These are phyloP conservation scores for Alnus rubra DNA, from an alignment of 306 rosid genomes.

Conservation along the genomic window DNA sequence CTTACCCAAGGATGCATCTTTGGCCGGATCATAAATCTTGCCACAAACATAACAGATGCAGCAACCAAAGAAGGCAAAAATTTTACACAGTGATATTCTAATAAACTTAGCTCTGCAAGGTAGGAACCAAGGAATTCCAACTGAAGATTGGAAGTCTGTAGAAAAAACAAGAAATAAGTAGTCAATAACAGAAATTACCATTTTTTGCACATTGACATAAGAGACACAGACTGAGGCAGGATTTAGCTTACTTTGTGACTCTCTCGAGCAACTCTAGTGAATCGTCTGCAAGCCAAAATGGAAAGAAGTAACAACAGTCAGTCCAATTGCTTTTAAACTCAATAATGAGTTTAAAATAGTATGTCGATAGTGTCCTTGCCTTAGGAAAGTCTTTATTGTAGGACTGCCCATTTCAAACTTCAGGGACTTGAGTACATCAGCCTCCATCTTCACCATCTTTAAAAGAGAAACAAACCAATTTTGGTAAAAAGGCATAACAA, in stretches of 20 bases:
- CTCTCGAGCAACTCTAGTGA: conserved; percentile 53
- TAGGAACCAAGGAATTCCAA: conserved; percentile 76
- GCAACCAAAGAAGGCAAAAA: conserved; percentile 90
- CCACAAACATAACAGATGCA: conserved; percentile 68
- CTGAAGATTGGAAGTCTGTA: conserved; percentile 57
- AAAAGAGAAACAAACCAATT: not conserved
- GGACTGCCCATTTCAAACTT: conserved; percentile 88
- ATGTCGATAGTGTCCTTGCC: conserved; percentile 41
- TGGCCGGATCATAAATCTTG: conserved; percentile 62
- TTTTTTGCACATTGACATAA: not conserved
- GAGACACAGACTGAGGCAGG: not conserved
- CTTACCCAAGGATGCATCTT: conserved; percentile 81
- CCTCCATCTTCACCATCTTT: conserved; percentile 86
- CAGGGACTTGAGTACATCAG: conserved; percentile 66
- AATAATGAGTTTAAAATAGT: not conserved
- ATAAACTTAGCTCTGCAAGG: conserved; percentile 86
- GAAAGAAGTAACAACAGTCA: conserved; percentile 12
- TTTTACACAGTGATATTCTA: conserved; percentile 71
- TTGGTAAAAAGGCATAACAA: not conserved
- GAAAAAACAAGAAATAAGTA: conserved; percentile 17
- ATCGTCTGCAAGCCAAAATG: conserved; percentile 57
- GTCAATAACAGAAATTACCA: conserved; percentile 7
- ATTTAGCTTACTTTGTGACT: conserved; percentile 48
- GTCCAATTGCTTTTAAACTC: not conserved
- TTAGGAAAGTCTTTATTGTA: conserved; percentile 73